Evolutionary conservation across 306 rosid species (phyloP).

Genomic region (Quercus bicolor): DNA sequence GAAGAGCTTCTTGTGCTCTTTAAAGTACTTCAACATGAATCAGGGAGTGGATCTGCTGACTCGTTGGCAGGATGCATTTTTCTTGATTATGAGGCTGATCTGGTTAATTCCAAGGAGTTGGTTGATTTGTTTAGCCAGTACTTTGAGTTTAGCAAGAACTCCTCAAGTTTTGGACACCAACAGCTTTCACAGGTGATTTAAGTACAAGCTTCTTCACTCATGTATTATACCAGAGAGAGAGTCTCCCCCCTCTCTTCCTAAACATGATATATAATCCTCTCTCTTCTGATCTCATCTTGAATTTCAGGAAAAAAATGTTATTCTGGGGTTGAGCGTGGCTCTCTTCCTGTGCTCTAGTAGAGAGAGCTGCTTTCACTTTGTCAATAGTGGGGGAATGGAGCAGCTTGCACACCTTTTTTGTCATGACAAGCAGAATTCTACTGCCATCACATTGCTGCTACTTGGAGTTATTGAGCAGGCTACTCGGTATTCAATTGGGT

Average conservation of each 20-base stretch:
- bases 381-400: slow-evolving; percentile 87
- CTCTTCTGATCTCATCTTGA: slow-evolving; percentile 13
- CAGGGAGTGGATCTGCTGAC: slow-evolving; percentile 40
- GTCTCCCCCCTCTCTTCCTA: neutral
- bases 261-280: slow-evolving; percentile 1
- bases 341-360: slow-evolving; percentile 85
- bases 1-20: slow-evolving; percentile 66
- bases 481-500: slow-evolving; percentile 79
- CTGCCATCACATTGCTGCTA: slow-evolving; percentile 61
- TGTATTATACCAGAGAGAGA: slow-evolving; percentile 10
- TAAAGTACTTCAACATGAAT: slow-evolving; percentile 38
- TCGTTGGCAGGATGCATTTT: slow-evolving; percentile 34
- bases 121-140: slow-evolving; percentile 62
- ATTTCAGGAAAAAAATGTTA: slow-evolving; percentile 65
- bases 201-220: slow-evolving; percentile 9
- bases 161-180: slow-evolving; percentile 36
- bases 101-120: slow-evolving; percentile 61
- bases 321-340: slow-evolving; percentile 84
- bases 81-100: slow-evolving; percentile 54
- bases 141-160: slow-evolving; percentile 41
- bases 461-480: slow-evolving; percentile 90
- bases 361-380: slow-evolving; percentile 87
- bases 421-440: slow-evolving; percentile 51
- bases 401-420: slow-evolving; percentile 53
- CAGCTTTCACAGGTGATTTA: slow-evolving; percentile 58